Evolutionary conservation across 139 green algal genomes (phyloP), one percentile per base, ranked within the genome.

Genomic region (Chlorella sp.): DNA sequence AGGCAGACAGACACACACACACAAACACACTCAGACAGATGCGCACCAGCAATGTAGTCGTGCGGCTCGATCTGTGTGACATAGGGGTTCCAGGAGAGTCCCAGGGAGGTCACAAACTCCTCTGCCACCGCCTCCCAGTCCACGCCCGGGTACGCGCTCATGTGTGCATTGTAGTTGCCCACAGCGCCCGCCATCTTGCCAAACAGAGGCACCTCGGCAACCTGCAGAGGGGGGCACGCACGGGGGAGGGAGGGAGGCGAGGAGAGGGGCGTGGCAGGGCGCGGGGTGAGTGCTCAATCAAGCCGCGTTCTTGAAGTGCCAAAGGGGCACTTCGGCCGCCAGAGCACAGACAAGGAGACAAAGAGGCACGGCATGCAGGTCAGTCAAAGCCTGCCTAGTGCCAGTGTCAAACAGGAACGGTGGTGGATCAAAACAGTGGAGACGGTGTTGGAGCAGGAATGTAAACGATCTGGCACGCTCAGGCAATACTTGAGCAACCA

Each of bases 141-240:
- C 2, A 99, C 95, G 15, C 97, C 94, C 1, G 98, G 97, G 93
- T 99, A 99, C 21, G 98, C 98, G 3, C 85, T 92, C 88, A 99
- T 93, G 95, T 99, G 97, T 0, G 98, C 98, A 91, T 99, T 99
- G 96, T 99, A 99, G 94, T 99, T 99, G 86, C 98, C 98, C 26
- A 99, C 98, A 24, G 98, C 96, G 34, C 97, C 97, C n/a, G 96
- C 97, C 86, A 99, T 98, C 94, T 99, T 99, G 79, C 97, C 97
- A 28, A 96, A 92, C 39, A 97, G 89, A 0, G 94, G 94, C 76
- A 98, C 95, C 3, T 88, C 81, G 21, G 92, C 94, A 53, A 96
- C 83, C 91, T 96, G 93, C n/a, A 42, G 4, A 2, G 7, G 0
- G 26, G 79, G 26, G 37, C 32, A 24, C 61, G n/a, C 57, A 12